Evolutionary conservation across 2,329 filamentous ascomycete species (phyloP).

Genomic region (Apiospora sp.): DNA sequence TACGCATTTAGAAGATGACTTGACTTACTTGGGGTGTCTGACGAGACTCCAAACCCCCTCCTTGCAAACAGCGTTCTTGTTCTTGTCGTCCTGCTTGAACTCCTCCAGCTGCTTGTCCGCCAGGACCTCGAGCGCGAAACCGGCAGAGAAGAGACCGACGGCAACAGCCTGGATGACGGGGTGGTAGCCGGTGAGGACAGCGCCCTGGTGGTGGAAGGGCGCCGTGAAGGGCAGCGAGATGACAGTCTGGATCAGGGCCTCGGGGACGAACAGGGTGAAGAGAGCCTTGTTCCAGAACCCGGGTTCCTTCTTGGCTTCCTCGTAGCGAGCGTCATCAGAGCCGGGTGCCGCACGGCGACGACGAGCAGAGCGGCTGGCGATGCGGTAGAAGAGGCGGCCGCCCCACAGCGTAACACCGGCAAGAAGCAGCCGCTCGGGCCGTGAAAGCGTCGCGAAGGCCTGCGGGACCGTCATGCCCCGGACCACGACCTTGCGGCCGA

Average conservation of each 20-base stretch:
- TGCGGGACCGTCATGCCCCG: slow-evolving; percentile 53
- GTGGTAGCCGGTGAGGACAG: slow-evolving; percentile 45
- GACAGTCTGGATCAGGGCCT: slow-evolving; percentile 63
- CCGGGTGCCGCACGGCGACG: slow-evolving; percentile 44
- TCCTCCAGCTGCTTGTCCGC: slow-evolving; percentile 64
- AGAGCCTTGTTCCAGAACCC: slow-evolving; percentile 66
- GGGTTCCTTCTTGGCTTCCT: slow-evolving; percentile 56
- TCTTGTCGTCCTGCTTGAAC: slow-evolving; percentile 51
- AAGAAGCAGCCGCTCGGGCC: slow-evolving; percentile 63
- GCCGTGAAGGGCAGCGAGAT: slow-evolving; percentile 65
- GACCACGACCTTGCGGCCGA: slow-evolving; percentile 58
- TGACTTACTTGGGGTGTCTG: slow-evolving; percentile 66
- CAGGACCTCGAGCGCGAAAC: slow-evolving; percentile 62
- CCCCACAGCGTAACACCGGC: slow-evolving; percentile 66
- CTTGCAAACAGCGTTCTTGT: slow-evolving; percentile 51
- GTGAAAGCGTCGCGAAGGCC: slow-evolving; percentile 57
- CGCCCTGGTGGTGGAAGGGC: slow-evolving; percentile 53
- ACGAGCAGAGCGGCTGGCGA: slow-evolving; percentile 55
- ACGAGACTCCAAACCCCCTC: slow-evolving; percentile 70
- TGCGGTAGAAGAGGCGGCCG: slow-evolving; percentile 61
- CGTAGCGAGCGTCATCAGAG: slow-evolving; percentile 64
- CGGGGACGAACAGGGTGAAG: slow-evolving; percentile 62
- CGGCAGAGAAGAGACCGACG: slow-evolving; percentile 63
- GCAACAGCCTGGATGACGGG: slow-evolving; percentile 50
- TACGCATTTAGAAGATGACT: neutral